These are phyloP conservation scores for Pilobolus umbonatus DNA, from an alignment of 192 early-diverging fungal species.

Conservation along the genomic window DNA sequence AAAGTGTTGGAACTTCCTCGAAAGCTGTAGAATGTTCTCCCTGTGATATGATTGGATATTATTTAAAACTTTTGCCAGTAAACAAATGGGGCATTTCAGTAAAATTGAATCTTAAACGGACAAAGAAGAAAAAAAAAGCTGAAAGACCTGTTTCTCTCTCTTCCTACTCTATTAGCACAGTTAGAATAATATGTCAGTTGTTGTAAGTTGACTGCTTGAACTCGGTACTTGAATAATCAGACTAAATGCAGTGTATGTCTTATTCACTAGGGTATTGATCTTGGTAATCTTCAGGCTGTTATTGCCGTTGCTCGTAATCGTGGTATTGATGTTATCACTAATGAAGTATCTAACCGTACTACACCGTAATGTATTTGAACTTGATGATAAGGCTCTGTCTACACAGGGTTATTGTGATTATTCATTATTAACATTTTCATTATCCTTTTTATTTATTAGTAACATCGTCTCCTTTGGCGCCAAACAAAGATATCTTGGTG, in stretches of 20 bases:
- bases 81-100: too few relatives aligned
- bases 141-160: not conserved
- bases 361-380: constrained; percentile 74
- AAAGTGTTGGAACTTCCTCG: too few relatives aligned
- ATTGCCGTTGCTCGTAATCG: constrained; percentile 97
- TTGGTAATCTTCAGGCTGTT: constrained; percentile 94
- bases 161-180: constrained; percentile 8
- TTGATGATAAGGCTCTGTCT: not conserved
- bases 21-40: too few relatives aligned
- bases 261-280: constrained; percentile 73
- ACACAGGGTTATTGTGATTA: not conserved
- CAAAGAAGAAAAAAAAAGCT: not conserved
- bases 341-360: constrained; percentile 95
- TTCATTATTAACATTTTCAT: not conserved
- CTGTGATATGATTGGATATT: too few relatives aligned
- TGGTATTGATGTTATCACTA: constrained; percentile 95
- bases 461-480: constrained; percentile 90
- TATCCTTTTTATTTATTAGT: constrained; percentile 31
- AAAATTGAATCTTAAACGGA: not conserved
- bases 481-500: constrained; percentile 95
- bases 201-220: constrained; percentile 12
- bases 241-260: not conserved
- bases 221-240: not conserved
- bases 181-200: constrained; percentile 14
- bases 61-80: too few relatives aligned